phyloP scores from a whole-genome alignment of 257 asterid species.

The Cynanchum wilfordii region DNA sequence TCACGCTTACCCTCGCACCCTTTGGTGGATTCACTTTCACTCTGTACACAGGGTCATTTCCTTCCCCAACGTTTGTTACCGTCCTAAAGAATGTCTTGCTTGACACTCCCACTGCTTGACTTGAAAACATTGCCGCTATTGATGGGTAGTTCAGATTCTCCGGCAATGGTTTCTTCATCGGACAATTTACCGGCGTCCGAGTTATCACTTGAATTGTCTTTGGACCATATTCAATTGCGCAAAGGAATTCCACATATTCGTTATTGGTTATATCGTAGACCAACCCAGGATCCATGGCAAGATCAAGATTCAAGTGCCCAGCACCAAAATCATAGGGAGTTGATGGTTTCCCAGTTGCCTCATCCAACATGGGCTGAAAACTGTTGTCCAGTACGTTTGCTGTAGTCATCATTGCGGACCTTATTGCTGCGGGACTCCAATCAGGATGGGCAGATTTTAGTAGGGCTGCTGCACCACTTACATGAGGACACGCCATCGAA shows the following conservation, averaged over 20 bases:
- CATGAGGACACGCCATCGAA: slow-evolving; percentile 98
- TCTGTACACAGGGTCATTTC: slow-evolving; percentile 42
- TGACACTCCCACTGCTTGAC: slow-evolving; percentile 35
- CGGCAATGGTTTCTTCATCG: slow-evolving; percentile 62
- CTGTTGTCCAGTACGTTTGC: slow-evolving; percentile 54
- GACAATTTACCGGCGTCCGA: slow-evolving; percentile 60
- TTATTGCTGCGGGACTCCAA: slow-evolving; percentile 90
- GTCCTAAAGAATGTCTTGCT: slow-evolving; percentile 69
- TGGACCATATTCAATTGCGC: slow-evolving; percentile 75
- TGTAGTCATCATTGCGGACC: slow-evolving; percentile 98
- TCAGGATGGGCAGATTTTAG: slow-evolving; percentile 94
- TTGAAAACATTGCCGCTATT: slow-evolving; percentile 64
- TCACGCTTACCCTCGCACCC: slow-evolving; percentile 67
- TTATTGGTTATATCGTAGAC: slow-evolving; percentile 61
- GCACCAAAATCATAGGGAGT: slow-evolving; percentile 85
- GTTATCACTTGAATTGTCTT: slow-evolving; percentile 93
- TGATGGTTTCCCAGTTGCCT: slow-evolving; percentile 63
- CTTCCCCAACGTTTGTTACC: slow-evolving; percentile 76
- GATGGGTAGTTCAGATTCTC: slow-evolving; percentile 90
- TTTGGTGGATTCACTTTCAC: slow-evolving; percentile 63
- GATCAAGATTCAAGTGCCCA: slow-evolving; percentile 77
- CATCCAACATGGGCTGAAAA: slow-evolving; percentile 53
- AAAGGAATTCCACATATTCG: slow-evolving; percentile 72
- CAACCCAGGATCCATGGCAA: slow-evolving; percentile 89
- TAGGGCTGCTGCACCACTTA: slow-evolving; percentile 94